Percentiles rank a stretch among this genome's conserved stretches.
phyloP scores from a whole-genome alignment of 1,284 basidiomycete species.

The Ceratobasidium sp. region DNA sequence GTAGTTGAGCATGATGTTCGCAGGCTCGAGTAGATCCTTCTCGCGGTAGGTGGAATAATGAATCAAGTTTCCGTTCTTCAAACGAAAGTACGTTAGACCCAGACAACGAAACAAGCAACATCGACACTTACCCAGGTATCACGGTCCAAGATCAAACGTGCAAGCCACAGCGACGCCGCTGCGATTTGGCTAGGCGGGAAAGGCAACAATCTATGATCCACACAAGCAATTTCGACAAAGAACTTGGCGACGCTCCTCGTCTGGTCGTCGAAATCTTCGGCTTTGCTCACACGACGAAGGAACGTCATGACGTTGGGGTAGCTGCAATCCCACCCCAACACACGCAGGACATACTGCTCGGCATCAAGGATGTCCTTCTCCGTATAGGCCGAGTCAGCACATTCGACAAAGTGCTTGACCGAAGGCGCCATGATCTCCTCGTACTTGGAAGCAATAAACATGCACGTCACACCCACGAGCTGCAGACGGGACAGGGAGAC shows the following conservation, averaged over 20 bases:
- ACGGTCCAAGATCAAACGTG: slow-evolving; percentile 84
- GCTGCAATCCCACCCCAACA: slow-evolving; percentile 91
- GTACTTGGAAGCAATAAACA: slow-evolving; percentile 96
- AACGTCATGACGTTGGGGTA: slow-evolving; percentile 97
- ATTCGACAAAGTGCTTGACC: slow-evolving; percentile 88
- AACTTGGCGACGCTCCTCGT: slow-evolving; percentile 94
- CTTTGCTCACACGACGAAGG: slow-evolving; percentile 92
- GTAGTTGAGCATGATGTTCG: slow-evolving; percentile 95
- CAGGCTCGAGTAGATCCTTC: slow-evolving; percentile 85
- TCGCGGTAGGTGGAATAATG: slow-evolving; percentile 95
- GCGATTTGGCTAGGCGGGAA: slow-evolving; percentile 89
- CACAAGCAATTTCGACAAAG: slow-evolving; percentile 89
- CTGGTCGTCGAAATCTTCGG: slow-evolving; percentile 91
- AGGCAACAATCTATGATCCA: slow-evolving; percentile 89
- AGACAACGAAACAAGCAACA: slow-evolving; percentile 13
- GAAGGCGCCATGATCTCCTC: slow-evolving; percentile 96
- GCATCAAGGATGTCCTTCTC: slow-evolving; percentile 93
- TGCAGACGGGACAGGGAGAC: slow-evolving; percentile 95
- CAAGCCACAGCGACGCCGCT: slow-evolving; percentile 93
- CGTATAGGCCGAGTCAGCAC: slow-evolving; percentile 90
- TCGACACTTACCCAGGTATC: slow-evolving; percentile 82
- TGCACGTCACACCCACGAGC: slow-evolving; percentile 93
- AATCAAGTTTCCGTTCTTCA: slow-evolving; percentile 85
- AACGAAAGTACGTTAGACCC: slow-evolving; percentile 47
- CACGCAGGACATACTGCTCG: slow-evolving; percentile 93